Evolutionary conservation across 192 early-diverging fungal species (phyloP), one percentile per base, ranked within the genome.

Genomic region (Entomortierella parvispora): DNA sequence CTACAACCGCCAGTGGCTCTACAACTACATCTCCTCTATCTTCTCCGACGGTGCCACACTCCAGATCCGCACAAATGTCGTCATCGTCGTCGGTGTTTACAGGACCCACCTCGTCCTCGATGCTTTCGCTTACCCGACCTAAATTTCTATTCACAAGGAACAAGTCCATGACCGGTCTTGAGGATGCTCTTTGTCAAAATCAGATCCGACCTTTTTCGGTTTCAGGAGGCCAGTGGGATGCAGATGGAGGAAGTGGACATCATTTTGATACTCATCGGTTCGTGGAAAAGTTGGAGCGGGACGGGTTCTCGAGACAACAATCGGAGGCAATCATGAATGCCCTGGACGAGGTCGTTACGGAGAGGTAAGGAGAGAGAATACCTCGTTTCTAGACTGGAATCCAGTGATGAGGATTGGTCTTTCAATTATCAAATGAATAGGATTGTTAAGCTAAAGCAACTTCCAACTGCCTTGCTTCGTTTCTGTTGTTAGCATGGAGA

Each of bases 231-330:
- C 44, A 12, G n/a, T 29, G 46, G 34, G 45, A 69, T 18, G 37
- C 37, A 12, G 37, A 40, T 12, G 37, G 37, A 9, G 58, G 55
- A 29, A 33, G 48, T 14, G 31, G 58, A 29, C 65, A 86, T 70
- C 80, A 91, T 66, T 95, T 96, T 78, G 95, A 96, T 77, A 96
- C 93, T 2, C 91, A 89, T 83, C 84, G 87, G 37, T 89, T 96
- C 42, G 90, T 89, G 11, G 85, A 88, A 55, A 80, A 86, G 42
- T 78, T 97, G 12, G 90, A 94, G 74, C 64, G 66, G 2, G 89
- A 93, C 42, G 93, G 93, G 0, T 94, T 94, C 68, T 75, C 78
- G 33, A 65, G 84, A 18, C 85, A 90, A 58, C 89, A 93, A 60
- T 86, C 92, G 5, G 87, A 92, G 68, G 89, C 93, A 8, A 85